A percentile compares a stretch with the other conserved stretches of the same genome.
Evolutionary conservation across 2,329 filamentous ascomycete species (phyloP).

Genomic region (Diaporthe nobilis): DNA sequence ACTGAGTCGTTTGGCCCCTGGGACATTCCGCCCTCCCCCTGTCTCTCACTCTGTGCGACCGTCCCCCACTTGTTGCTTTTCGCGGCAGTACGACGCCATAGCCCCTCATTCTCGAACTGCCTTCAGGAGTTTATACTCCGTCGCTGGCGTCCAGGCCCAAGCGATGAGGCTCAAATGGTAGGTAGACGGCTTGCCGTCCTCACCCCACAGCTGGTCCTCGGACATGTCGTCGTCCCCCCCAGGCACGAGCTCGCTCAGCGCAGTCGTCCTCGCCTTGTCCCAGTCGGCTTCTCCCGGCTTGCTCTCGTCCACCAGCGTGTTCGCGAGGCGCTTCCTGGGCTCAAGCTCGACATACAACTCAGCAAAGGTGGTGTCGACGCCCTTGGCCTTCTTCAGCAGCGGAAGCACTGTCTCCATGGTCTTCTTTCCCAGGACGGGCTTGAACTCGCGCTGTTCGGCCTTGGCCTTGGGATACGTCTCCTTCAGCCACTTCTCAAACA

Average conservation of each 20-base stretch:
- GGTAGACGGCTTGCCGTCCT: constrained; percentile 34
- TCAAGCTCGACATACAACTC: constrained; percentile 40
- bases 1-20: constrained; percentile 5
- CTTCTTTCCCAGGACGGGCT: constrained; percentile 39
- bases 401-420: constrained; percentile 36
- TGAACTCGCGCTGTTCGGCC: constrained; percentile 39
- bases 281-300: constrained; percentile 39
- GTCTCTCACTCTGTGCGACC: neutral
- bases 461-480: constrained; percentile 39
- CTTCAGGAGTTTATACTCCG: constrained; percentile 42
- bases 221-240: constrained; percentile 4
- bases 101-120: constrained; percentile 19
- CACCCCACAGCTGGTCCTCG: constrained; percentile 35
- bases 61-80: constrained; percentile 12
- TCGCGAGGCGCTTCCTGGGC: constrained; percentile 39
- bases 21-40: neutral
- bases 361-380: constrained; percentile 39
- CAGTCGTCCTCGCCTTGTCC: constrained; percentile 38
- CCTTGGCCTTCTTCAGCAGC: constrained; percentile 30
- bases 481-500: constrained; percentile 39
- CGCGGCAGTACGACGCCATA: neutral
- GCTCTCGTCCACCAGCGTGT: constrained; percentile 39
- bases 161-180: constrained; percentile 40
- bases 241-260: constrained; percentile 37
- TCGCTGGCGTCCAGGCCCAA: constrained; percentile 40